Conservation (phyloP, 805 yeast species). For the Barnettozyma californica region DNA sequence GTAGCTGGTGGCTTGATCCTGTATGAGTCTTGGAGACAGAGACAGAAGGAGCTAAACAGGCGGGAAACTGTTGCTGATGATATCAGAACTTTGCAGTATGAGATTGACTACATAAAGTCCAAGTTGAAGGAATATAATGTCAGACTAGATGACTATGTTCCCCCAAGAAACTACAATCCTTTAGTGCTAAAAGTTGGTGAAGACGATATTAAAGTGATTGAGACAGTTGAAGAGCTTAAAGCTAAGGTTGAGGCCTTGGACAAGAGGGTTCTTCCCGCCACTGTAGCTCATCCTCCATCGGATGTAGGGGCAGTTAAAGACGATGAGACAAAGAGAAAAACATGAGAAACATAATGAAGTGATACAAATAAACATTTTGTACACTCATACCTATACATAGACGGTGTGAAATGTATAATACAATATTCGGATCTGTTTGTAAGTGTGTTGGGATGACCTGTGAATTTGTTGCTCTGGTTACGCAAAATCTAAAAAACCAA, state of each 20-base stretch:
- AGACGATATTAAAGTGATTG: conserved; percentile 16
- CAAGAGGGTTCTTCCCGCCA: conserved; percentile 1
- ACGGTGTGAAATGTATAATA: not conserved
- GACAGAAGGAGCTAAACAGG: conserved; percentile 56
- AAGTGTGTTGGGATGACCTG: too few species aligned
- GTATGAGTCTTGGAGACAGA: conserved; percentile 64
- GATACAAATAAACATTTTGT: not conserved
- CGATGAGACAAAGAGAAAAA: not conserved
- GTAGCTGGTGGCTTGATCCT: conserved; percentile 76
- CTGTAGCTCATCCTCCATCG: not conserved
- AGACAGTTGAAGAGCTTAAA: conserved; percentile 5
- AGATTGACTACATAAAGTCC: conserved; percentile 51
- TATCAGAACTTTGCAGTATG: conserved; percentile 62
- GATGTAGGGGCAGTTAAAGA: not conserved
- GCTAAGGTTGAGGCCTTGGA: conserved; percentile 9
- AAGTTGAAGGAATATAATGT: conserved; percentile 40
- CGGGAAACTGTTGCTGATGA: conserved; percentile 70
- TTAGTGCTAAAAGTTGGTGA: conserved; percentile 34
- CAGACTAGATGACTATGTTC: conserved; percentile 43
- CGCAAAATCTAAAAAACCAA: not conserved
- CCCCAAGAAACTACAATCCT: conserved; percentile 44
- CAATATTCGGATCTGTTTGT: not conserved
- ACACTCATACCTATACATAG: not conserved
- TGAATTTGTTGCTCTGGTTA: not conserved
- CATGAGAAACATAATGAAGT: not conserved